Evolutionary conservation across 306 rosid species (phyloP).

Genomic region (Sindora glabra): DNA sequence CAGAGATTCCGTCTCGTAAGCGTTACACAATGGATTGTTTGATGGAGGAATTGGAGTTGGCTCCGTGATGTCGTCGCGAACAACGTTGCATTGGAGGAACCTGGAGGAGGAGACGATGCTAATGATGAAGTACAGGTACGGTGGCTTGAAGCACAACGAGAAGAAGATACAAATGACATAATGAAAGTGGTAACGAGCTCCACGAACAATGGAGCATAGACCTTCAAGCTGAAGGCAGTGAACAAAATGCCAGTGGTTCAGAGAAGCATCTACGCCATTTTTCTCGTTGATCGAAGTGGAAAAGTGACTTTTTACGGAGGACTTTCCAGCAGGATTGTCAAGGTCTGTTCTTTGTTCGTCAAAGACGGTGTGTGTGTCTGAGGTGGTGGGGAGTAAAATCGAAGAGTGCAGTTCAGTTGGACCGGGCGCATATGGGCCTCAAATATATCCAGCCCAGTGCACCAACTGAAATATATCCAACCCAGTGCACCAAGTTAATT

Average conservation of each 20-base stretch:
- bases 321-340: background rate
- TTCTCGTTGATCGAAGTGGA: background rate
- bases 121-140: slow-evolving; percentile 54
- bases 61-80: background rate
- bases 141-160: slow-evolving; percentile 60
- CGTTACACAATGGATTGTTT: background rate
- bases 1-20: slow-evolving; percentile 7
- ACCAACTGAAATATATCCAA: too few relatives aligned
- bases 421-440: too few relatives aligned
- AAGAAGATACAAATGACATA: slow-evolving; percentile 33
- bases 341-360: background rate
- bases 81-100: slow-evolving; percentile 15
- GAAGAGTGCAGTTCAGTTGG: too few relatives aligned
- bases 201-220: slow-evolving; percentile 29
- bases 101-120: slow-evolving; percentile 55
- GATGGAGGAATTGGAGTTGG: background rate
- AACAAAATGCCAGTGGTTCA: slow-evolving; percentile 40
- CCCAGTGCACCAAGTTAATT: too few relatives aligned
- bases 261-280: slow-evolving; percentile 36
- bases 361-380: slow-evolving; percentile 14
- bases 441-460: too few relatives aligned
- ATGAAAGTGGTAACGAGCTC: slow-evolving; percentile 22
- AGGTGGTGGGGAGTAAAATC: background rate
- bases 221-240: slow-evolving; percentile 33
- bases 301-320: background rate